Conservation (phyloP, 2,329 filamentous ascomycete genomes). For the Alternaria infectoria region DNA sequence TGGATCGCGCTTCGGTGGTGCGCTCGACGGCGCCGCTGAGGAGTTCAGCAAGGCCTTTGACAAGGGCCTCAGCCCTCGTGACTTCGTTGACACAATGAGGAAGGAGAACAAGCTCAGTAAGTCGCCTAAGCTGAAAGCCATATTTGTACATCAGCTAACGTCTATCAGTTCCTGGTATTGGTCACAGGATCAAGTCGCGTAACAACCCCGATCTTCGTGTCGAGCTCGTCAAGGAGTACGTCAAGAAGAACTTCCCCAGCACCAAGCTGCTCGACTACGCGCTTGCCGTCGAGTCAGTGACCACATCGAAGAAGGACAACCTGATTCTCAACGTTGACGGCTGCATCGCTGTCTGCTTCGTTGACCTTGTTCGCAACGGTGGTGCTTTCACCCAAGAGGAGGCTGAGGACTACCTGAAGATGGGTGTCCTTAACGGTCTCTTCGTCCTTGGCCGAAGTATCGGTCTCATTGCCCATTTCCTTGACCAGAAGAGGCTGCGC, state of each 20-base stretch:
- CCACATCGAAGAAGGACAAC: conserved; percentile 99
- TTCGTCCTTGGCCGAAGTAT: conserved; percentile 98
- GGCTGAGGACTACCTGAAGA: conserved; percentile 97
- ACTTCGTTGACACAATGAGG: conserved; percentile 98
- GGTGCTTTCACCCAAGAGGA: conserved; percentile 96
- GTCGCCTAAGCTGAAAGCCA: conserved; percentile 33
- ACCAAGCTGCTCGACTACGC: conserved; percentile 99
- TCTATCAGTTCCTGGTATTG: conserved; percentile 82
- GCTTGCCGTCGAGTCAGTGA: conserved; percentile 95
- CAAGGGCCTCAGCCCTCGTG: conserved; percentile 96
- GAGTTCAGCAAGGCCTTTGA: conserved; percentile 99
- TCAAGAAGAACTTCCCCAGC: conserved; percentile 94
- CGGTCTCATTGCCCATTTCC: conserved; percentile 98
- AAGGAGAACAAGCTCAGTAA: conserved; percentile 99
- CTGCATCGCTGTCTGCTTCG: conserved; percentile 97
- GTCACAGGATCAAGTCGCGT: conserved; percentile 98
- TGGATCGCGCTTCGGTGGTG: conserved; percentile 97
- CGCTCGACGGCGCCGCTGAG: conserved; percentile 94
- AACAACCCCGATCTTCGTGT: conserved; percentile 99
- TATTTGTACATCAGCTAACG: conserved; percentile 21
- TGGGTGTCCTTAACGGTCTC: conserved; percentile 99
- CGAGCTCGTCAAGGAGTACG: conserved; percentile 99
- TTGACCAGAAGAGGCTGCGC: conserved; percentile 98
- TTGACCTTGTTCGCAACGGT: conserved; percentile 96
- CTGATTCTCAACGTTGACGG: conserved; percentile 99